phyloP scores from a whole-genome alignment of 352 stramenopile genomes.

The Globisporangium sylvaticum region DNA sequence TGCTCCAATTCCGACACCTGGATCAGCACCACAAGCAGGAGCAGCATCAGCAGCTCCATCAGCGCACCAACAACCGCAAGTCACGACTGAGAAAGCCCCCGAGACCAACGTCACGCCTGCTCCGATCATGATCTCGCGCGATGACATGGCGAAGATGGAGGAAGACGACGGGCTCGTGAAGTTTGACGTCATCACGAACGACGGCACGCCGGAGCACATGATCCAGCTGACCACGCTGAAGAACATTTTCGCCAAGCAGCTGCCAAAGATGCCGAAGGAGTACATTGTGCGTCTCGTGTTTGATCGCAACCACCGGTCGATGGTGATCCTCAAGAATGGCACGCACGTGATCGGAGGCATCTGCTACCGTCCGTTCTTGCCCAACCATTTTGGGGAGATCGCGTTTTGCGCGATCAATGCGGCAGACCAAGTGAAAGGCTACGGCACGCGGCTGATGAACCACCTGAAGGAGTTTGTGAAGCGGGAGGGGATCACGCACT shows the following conservation, averaged over 20 bases:
- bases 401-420: slow-evolving; percentile 98
- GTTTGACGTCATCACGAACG: slow-evolving; percentile 90
- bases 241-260: slow-evolving; percentile 97
- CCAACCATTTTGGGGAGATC: slow-evolving; percentile 98
- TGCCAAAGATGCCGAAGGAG: slow-evolving; percentile 99
- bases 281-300: slow-evolving; percentile 99
- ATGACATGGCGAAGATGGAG: slow-evolving; percentile 88
- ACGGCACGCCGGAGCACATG: slow-evolving; percentile 84
- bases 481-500: slow-evolving; percentile 88
- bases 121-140: slow-evolving; percentile 67
- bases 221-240: slow-evolving; percentile 95
- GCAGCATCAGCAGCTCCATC: background rate
- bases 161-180: slow-evolving; percentile 75
- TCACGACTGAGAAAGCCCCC: background rate
- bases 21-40: background rate
- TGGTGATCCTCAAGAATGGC: slow-evolving; percentile 91
- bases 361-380: slow-evolving; percentile 95
- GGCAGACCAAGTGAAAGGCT: slow-evolving; percentile 95
- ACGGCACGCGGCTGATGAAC: slow-evolving; percentile 99
- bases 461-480: slow-evolving; percentile 98
- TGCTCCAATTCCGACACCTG: background rate
- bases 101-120: slow-evolving; percentile 13
- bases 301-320: slow-evolving; percentile 92
- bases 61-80: background rate
- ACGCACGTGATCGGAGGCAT: slow-evolving; percentile 96